Evolutionary conservation across 768 basidiomycete genomes (phyloP).

Genomic region (Collybia sp.): DNA sequence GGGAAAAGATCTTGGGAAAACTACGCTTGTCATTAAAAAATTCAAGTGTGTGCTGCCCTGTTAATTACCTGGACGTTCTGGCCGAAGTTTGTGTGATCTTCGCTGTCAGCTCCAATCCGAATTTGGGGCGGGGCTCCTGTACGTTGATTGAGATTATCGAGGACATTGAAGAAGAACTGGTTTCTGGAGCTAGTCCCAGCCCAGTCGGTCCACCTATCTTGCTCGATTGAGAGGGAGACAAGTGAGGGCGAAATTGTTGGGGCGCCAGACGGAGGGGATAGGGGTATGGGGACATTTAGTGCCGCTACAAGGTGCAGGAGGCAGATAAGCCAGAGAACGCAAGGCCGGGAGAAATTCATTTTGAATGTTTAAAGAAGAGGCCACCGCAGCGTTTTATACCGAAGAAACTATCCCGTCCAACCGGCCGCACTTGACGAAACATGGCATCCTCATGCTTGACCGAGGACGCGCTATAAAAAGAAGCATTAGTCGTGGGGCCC

Average conservation of each 20-base stretch:
- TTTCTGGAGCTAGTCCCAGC: slow-evolving; percentile 47
- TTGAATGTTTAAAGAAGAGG: no score
- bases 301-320: no score
- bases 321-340: no score
- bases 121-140: slow-evolving; percentile 52
- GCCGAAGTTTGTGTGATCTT: slow-evolving; percentile 57
- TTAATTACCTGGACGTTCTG: slow-evolving; percentile 35
- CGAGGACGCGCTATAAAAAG: no score
- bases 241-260: slow-evolving; percentile 38
- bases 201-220: slow-evolving; percentile 72
- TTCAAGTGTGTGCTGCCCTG: neutral
- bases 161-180: slow-evolving; percentile 54
- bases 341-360: no score
- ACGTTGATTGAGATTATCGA: slow-evolving; percentile 49
- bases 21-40: slow-evolving; percentile 23
- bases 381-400: no score
- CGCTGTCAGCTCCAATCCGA: slow-evolving; percentile 53
- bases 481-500: no score
- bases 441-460: no score
- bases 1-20: slow-evolving; percentile 45
- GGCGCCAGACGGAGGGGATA: slow-evolving; percentile 29
- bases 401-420: no score
- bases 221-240: slow-evolving; percentile 64
- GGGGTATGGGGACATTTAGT: slow-evolving; percentile 34
- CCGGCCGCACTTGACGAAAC: no score